Base-by-base conservation (phyloP, 179 eudicot species). In the Spinacia oleracea region DNA sequence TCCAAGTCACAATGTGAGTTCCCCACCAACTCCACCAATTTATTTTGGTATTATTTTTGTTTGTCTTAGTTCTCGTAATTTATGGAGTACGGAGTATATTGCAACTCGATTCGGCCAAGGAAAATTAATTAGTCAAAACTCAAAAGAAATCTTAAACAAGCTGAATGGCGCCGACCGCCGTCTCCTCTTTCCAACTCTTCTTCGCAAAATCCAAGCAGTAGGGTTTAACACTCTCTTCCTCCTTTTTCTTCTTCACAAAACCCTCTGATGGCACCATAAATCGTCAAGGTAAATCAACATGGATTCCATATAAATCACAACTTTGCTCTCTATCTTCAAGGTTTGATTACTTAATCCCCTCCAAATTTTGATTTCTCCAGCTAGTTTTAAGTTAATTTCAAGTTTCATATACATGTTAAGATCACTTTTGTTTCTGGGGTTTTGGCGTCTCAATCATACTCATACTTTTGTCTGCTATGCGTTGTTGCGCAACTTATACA, bases 251-350 rank as follows among this genome's bases (percentile, higher is more conserved):
- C 27, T 23, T 46, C 63, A 72, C 53, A 48, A 72, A 72, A 72
- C 75, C 75, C 75, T 50, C 43, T 18, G 0, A 72, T 72, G 60
- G 75, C 42, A 58, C 18, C 75, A 72, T 55, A 46, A 72, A 72
- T 0, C 8, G 23, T 5, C 29, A 11, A 60, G 29, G 65, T 12
- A 25, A 23, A 60, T 25, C 65, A 25, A 34, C 32, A 27, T n/a
- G n/a, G n/a, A n/a, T n/a, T n/a, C n/a, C n/a, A n/a, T n/a, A n/a
- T n/a, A n/a, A 32, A 63, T 63, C 68, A 32, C 16, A 63, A 31
- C 60, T 58, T 34, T 53, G n/a, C 32, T 53, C 65, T 53, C 20
- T 21, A 10, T 3, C 21, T 6, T 53, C n/a, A 60, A 73, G 77
- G 65, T 73, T 73, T 35, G 51, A 34, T 34, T 6, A 2, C 77